phyloP scores from a whole-genome alignment of 2,329 filamentous ascomycete genomes.

The Ophiostoma novo-ulmi region DNA sequence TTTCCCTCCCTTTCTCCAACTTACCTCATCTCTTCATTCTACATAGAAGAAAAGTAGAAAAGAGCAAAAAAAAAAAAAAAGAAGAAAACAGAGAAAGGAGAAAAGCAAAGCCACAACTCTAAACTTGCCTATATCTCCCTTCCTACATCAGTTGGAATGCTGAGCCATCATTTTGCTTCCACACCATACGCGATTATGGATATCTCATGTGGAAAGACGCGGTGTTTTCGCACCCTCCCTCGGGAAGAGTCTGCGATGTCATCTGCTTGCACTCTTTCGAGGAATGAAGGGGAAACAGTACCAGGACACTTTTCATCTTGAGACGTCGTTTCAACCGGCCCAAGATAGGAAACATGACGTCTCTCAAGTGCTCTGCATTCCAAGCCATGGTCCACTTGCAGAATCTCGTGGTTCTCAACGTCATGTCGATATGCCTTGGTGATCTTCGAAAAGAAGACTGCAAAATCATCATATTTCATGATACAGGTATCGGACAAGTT shows the following conservation, averaged over 20 bases:
- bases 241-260: background rate
- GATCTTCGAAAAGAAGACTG: background rate
- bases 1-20: conserved; percentile 17
- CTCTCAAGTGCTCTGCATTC: background rate
- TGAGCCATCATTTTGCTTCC: background rate
- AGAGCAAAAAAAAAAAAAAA: background rate
- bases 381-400: background rate
- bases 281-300: conserved; percentile 1
- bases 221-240: background rate
- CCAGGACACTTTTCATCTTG: background rate
- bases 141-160: background rate
- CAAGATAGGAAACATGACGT: background rate
- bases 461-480: background rate
- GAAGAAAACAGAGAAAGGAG: background rate
- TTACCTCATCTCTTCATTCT: background rate
- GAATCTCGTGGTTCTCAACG: background rate
- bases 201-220: background rate
- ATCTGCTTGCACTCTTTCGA: background rate
- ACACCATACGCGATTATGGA: background rate
- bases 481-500: background rate
- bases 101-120: background rate
- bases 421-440: background rate
- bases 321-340: background rate
- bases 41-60: background rate
- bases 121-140: conserved; percentile 1